These are phyloP conservation scores for Blastobotrys chiropterorum DNA, from an alignment of 805 yeast genomes.

Conservation along the genomic window DNA sequence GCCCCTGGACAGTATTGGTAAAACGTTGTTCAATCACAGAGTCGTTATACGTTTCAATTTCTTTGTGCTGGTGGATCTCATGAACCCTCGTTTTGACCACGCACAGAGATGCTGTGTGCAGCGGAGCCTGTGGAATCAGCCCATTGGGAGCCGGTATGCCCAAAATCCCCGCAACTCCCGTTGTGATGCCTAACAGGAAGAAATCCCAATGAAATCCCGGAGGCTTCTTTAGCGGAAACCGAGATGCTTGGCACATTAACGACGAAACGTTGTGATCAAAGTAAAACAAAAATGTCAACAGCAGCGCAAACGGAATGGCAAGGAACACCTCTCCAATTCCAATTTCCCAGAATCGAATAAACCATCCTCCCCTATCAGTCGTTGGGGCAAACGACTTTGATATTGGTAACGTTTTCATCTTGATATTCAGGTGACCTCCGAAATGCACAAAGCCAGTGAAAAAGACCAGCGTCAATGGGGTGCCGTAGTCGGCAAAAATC, in stretches of 20 bases:
- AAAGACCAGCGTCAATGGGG: conserved; percentile 76
- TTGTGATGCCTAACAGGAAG: conserved; percentile 72
- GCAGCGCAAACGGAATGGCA: conserved; percentile 87
- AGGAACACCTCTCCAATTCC: conserved; percentile 72
- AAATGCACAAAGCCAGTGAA: conserved; percentile 92
- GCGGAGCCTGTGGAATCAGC: conserved; percentile 92
- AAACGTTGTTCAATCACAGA: conserved; percentile 85
- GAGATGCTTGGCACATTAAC: conserved; percentile 80
- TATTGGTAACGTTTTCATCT: conserved; percentile 62
- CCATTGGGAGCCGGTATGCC: conserved; percentile 98
- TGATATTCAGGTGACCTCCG: conserved; percentile 64
- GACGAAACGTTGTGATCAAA: conserved; percentile 96
- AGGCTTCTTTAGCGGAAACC: conserved; percentile 78
- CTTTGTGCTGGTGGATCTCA: too few species aligned
- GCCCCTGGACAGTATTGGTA: conserved; percentile 79
- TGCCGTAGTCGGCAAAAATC: conserved; percentile 77
- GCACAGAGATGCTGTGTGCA: conserved; percentile 76
- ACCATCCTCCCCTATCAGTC: conserved; percentile 61
- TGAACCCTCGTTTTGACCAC: conserved; percentile 36
- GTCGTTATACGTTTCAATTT: too few species aligned
- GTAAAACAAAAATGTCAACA: conserved; percentile 78
- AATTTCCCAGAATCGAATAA: conserved; percentile 70
- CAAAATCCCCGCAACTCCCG: conserved; percentile 78
- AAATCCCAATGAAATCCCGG: conserved; percentile 92
- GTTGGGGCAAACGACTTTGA: conserved; percentile 76